These are phyloP conservation scores for Penicillium sp. DNA, from an alignment of 2,329 filamentous ascomycete species.

Conservation along the genomic window DNA sequence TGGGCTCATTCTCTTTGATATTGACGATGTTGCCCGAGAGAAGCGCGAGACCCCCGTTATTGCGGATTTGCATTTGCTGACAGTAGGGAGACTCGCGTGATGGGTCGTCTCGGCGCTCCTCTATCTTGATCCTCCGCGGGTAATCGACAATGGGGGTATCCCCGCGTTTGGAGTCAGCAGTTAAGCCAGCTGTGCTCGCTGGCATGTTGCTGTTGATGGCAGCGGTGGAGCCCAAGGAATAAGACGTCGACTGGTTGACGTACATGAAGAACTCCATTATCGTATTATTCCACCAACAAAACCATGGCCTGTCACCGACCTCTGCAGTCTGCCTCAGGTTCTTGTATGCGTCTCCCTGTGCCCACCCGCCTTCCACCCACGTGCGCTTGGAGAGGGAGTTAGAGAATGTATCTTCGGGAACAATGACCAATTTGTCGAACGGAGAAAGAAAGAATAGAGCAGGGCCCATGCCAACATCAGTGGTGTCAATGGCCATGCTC, in stretches of 20 bases:
- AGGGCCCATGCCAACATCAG: slow-evolving; percentile 56
- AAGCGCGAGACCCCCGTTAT: slow-evolving; percentile 46
- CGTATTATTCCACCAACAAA: slow-evolving; percentile 68
- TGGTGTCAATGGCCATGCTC: slow-evolving; percentile 56
- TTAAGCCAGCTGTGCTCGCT: slow-evolving; percentile 20
- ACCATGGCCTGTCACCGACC: slow-evolving; percentile 64
- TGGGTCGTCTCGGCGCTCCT: slow-evolving; percentile 57
- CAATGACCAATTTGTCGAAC: slow-evolving; percentile 65
- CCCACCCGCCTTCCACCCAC: slow-evolving; percentile 22
- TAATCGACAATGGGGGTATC: slow-evolving; percentile 32
- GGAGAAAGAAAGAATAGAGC: slow-evolving; percentile 62
- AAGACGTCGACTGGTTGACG: slow-evolving; percentile 51
- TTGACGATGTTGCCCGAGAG: slow-evolving; percentile 29
- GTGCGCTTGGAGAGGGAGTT: slow-evolving; percentile 31
- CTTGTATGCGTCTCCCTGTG: slow-evolving; percentile 17
- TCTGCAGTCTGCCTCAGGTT: slow-evolving; percentile 44
- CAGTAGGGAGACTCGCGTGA: slow-evolving; percentile 55
- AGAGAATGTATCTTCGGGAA: slow-evolving; percentile 40
- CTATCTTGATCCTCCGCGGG: slow-evolving; percentile 63
- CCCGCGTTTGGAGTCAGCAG: slow-evolving; percentile 12
- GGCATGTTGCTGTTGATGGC: slow-evolving; percentile 15
- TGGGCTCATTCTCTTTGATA: slow-evolving; percentile 38
- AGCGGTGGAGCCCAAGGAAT: slow-evolving; percentile 22
- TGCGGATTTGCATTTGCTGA: slow-evolving; percentile 61
- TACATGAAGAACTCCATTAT: slow-evolving; percentile 67